Evolutionary conservation across 139 green algal species (phyloP), one percentile per base, ranked within the genome.

Genomic region (Volvox africanus): DNA sequence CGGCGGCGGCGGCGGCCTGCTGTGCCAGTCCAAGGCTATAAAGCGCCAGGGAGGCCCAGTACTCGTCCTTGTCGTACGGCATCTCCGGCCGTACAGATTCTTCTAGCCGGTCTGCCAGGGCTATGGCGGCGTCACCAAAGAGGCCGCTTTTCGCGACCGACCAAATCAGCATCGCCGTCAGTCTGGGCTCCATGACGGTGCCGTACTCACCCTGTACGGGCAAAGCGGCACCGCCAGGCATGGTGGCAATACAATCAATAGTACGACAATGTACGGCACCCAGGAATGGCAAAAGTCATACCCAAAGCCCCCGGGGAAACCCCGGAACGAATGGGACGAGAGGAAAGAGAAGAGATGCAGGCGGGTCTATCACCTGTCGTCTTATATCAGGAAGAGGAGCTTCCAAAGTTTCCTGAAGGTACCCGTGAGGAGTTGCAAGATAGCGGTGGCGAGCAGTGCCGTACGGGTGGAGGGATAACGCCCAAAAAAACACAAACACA

Each of bases 161-260:
- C 80, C 80, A 86, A 3, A 86, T 14, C 50, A 86, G 44, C 19
- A 33, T 44, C 28, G 11, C 50, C 37, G 33, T 24, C 16, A 26
- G 1, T 24, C 30, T 24, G 12, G 78, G 35, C 30, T n/a, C 16
- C 21, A 84, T 22, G 18, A 0, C 22, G 11, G 12, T 37, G 78
- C 78, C 78, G 78, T 84, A 84, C 78, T 20, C 26, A 24, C 78
- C 78, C 78, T 71, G 80, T 67, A 28, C 65, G 65, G 65, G 5
- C 21, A 2, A 73, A 28, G 65, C 21, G 11, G 65, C 2, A 16
- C 21, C 12, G 65, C 65, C 11, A 5, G 44, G 44, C 44, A 9
- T 55, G 44, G 44, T 9, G 44, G 44, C 9, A 9, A 55, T 55
- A 9, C 9, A 9, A 55, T 55, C 9, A 14, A 55, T 55, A 9